A percentile compares a stretch with the other conserved stretches of the same genome.
Evolutionary conservation across 2,329 filamentous ascomycete species (phyloP).

Genomic region (Pseudogymnoascus destructans): DNA sequence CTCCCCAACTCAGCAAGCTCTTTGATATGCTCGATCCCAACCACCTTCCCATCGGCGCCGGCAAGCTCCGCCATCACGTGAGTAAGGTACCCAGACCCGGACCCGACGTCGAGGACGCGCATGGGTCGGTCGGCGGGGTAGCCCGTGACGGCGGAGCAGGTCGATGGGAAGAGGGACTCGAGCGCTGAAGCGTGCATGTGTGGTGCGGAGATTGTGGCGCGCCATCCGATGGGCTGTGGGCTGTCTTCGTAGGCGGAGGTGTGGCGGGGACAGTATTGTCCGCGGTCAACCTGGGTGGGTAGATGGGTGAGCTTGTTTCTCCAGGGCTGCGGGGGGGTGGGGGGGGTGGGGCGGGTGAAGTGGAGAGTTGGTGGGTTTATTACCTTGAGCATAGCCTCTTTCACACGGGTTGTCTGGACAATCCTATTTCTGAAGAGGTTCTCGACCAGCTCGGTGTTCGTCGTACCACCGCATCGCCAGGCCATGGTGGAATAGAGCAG

Average conservation of each 20-base stretch:
- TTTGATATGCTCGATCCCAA: conserved; percentile 64
- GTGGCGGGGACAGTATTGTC: conserved; percentile 65
- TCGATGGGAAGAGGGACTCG: conserved; percentile 44
- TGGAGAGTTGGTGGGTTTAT: conserved; percentile 12
- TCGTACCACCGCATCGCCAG: conserved; percentile 68
- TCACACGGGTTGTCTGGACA: conserved; percentile 59
- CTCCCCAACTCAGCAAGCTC: conserved; percentile 49
- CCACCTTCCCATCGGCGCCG: conserved; percentile 33
- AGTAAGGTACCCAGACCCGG: conserved; percentile 71
- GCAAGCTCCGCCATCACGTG: conserved; percentile 62
- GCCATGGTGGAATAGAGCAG: conserved; percentile 49
- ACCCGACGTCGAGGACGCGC: conserved; percentile 60
- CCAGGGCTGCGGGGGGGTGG: neutral
- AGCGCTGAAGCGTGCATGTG: conserved; percentile 59
- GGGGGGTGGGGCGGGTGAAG: too few relatives aligned
- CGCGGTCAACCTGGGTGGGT: conserved; percentile 61
- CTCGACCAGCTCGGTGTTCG: conserved; percentile 62
- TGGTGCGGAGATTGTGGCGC: conserved; percentile 58
- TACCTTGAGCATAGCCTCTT: conserved; percentile 67
- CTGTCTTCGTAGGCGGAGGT: conserved; percentile 57
- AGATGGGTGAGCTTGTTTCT: conserved; percentile 8
- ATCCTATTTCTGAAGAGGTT: conserved; percentile 63
- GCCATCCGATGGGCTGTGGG: conserved; percentile 53
- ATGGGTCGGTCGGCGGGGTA: conserved; percentile 19
- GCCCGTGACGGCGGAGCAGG: conserved; percentile 10